Percentiles rank a stretch among this genome's conserved stretches.
phyloP scores from a whole-genome alignment of 2,329 filamentous ascomycete genomes.

The Dendryphion nanum region DNA sequence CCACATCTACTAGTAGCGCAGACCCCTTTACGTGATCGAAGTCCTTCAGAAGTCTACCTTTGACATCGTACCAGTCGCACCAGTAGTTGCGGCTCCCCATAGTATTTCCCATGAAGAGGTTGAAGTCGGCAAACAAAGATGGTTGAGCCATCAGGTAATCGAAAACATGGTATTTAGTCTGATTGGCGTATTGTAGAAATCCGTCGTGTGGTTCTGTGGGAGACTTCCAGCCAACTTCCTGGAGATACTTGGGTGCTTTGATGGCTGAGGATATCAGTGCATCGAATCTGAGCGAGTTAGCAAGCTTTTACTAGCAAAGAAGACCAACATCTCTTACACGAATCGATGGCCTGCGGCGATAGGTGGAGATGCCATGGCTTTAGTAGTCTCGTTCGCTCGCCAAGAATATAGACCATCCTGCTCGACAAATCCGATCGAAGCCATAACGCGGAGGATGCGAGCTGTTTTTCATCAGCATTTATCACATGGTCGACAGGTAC shows the following conservation, averaged over 20 bases:
- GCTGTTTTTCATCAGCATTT: conserved; percentile 1
- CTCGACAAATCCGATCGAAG: conserved; percentile 8
- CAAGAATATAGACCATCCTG: conserved; percentile 4
- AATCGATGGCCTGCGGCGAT: conserved; percentile 13
- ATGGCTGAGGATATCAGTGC: conserved; percentile 5
- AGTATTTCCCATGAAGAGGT: conserved; percentile 15
- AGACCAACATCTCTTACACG: conserved; percentile 4
- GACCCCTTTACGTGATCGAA: conserved; percentile 5
- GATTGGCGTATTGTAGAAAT: conserved; percentile 8
- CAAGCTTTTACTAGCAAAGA: not conserved
- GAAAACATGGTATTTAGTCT: conserved; percentile 1
- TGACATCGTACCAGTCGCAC: conserved; percentile 14
- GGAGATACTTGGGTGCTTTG: conserved; percentile 9
- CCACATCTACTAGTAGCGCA: not conserved
- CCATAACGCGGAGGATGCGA: conserved; percentile 12
- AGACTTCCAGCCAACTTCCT: conserved; percentile 5
- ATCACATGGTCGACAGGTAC: too few relatives aligned
- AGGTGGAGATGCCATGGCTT: conserved; percentile 9
- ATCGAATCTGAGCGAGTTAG: conserved; percentile 6
- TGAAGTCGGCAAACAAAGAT: conserved; percentile 9
- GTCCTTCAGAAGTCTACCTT: conserved; percentile 5
- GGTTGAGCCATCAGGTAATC: not conserved
- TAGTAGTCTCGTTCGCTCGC: conserved; percentile 10
- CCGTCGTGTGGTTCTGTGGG: conserved; percentile 2
- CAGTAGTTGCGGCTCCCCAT: conserved; percentile 11